Conservation (phyloP, 352 stramenopile species). For the Blastocystis sp. region DNA sequence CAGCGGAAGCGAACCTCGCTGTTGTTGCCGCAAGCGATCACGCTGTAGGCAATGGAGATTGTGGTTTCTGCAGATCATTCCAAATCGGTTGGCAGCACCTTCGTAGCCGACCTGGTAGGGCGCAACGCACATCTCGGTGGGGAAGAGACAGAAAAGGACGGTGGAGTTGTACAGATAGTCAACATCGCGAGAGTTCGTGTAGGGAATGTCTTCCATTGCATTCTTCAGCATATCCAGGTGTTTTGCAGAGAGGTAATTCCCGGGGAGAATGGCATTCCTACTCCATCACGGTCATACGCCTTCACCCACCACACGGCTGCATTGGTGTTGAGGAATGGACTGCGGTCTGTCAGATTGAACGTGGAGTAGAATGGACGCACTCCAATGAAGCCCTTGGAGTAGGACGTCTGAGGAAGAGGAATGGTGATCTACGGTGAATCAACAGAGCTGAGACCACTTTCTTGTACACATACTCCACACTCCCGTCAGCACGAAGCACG, state of each 20-base stretch:
- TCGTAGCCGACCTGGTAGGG: not conserved
- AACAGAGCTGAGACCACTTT: not conserved
- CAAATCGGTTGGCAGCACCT: not conserved
- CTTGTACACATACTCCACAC: constrained; percentile 44
- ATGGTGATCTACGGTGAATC: constrained; percentile 3
- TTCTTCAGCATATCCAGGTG: not conserved
- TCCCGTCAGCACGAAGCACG: constrained; percentile 14
- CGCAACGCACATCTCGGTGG: constrained; percentile 7
- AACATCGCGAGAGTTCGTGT: not conserved
- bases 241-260: not conserved
- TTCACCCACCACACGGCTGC: not conserved
- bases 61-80: not conserved
- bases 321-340: constrained; percentile 5
- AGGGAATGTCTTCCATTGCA: not conserved
- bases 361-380: constrained; percentile 30
- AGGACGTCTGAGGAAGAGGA: not conserved
- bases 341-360: constrained; percentile 21
- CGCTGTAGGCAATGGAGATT: not conserved
- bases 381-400: constrained; percentile 13
- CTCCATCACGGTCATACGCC: not conserved
- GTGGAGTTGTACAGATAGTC: not conserved
- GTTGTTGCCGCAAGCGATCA: constrained; percentile 3
- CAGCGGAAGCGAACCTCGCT: not conserved
- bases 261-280: not conserved
- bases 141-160: not conserved